Conservation (phyloP, 2,329 filamentous ascomycete species). For the Hypocrella siamensis region DNA sequence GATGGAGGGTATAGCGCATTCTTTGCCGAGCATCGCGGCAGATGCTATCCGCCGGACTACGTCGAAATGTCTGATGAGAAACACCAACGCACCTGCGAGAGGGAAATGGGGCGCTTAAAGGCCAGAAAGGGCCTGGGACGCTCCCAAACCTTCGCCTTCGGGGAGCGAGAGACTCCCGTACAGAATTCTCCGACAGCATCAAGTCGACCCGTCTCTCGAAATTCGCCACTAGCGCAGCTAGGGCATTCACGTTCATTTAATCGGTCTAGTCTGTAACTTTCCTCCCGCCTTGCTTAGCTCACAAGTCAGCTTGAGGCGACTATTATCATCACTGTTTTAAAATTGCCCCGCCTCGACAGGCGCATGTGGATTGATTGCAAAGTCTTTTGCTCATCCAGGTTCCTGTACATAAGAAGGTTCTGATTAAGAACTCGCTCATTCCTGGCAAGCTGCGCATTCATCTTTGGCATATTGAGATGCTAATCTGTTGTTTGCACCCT, state of each 20-base stretch:
- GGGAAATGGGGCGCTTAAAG: conserved; percentile 85
- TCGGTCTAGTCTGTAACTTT: conserved; percentile 5
- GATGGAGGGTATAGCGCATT: conserved; percentile 94
- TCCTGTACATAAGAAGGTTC: no score
- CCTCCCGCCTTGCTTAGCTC: conserved; percentile 1
- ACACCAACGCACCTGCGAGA: conserved; percentile 84
- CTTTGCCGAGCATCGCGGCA: conserved; percentile 59
- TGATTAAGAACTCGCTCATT: no score
- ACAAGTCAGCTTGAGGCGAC: conserved; percentile 2
- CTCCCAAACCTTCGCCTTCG: conserved; percentile 91
- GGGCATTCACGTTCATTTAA: conserved; percentile 29
- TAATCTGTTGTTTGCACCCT: no score
- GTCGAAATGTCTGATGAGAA: conserved; percentile 91
- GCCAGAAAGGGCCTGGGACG: conserved; percentile 73
- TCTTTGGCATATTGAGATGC: no score
- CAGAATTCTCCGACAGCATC: conserved; percentile 46
- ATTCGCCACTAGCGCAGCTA: conserved; percentile 26
- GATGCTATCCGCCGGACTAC: conserved; percentile 90
- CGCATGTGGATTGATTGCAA: not conserved
- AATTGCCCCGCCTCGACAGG: not conserved
- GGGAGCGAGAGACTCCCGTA: conserved; percentile 45
- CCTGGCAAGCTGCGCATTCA: no score
- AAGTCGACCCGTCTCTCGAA: conserved; percentile 23
- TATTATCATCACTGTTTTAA: not conserved
- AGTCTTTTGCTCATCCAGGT: no score